Base-by-base conservation (phyloP, 768 basidiomycete genomes). In the Kwoniella newhampshirensis region DNA sequence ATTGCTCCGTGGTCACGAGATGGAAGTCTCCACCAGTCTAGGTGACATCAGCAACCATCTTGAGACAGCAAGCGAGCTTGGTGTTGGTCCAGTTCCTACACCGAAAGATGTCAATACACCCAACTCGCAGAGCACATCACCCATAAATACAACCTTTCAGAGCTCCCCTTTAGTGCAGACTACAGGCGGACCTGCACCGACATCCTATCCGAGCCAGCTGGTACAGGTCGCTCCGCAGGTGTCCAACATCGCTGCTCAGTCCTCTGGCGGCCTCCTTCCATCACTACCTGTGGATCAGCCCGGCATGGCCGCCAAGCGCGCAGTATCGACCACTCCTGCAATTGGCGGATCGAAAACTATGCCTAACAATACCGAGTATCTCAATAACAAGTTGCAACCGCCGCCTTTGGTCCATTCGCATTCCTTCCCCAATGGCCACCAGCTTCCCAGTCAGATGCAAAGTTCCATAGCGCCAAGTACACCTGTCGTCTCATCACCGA, bases 361-460 rank as follows among this genome's bases (percentile, higher is more conserved):
- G 6, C 48, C 57, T 6, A 39, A 30, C 21, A 49, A 59, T 18
- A 54, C 49, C 1, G 49, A 55, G 3, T 57, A 51, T 28, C 25
- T 39, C 15, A 54, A 46, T n/a, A 39, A 28, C 41, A 51, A 39
- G 21, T 26, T 66, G 35, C 54, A 49, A 23, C 64, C 75, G 23
- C 74, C 74, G 2, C 66, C 71, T 23, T 52, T 77, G 21, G 55
- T 74, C 3, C 75, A 76, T 57, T 72, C 75, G 3, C 77, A 78
- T 49, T 77, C 75, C 7, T 78, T 70, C 59, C 77, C 77, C 3
- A 73, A 73, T 25, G 71, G 68, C 7, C 70, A 73, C 53, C 69
- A 74, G 41, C 51, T 71, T 0, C 76, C 71, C 4, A 66, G 64
- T 53, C 68, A 74, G 49, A 44, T 69, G 26, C 64, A 70, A 48